These are phyloP conservation scores for Fusarium drepaniforme DNA, from an alignment of 2,329 filamentous ascomycete genomes.

Conservation along the genomic window DNA sequence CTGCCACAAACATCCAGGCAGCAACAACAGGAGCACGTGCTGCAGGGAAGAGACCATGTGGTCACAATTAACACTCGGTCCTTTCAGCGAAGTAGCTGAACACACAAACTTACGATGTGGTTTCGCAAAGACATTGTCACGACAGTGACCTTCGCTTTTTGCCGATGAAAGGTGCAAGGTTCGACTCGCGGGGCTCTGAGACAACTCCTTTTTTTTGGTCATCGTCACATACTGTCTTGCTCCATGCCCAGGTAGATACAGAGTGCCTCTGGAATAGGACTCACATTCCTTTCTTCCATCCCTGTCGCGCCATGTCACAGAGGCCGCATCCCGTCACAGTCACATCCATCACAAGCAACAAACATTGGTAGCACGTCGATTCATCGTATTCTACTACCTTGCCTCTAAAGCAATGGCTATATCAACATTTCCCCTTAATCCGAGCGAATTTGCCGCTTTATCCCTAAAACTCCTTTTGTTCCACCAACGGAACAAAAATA, in stretches of 20 bases:
- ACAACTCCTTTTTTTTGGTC: not conserved
- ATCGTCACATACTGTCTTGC: not conserved
- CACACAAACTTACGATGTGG: not conserved
- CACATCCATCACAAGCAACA: not conserved
- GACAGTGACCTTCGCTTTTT: not conserved
- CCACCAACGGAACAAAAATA: slow-evolving; percentile 31
- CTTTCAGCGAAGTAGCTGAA: not conserved
- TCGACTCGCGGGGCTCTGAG: not conserved
- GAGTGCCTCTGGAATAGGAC: not conserved
- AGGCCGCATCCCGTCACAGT: not conserved
- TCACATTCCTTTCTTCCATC: not conserved
- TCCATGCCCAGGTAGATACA: not conserved
- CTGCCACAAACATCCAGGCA: not conserved
- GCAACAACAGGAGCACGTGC: not conserved
- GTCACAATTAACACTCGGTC: not conserved
- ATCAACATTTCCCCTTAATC: slow-evolving; percentile 14
- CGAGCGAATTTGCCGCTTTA: slow-evolving; percentile 25
- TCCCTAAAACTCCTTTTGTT: slow-evolving; percentile 36
- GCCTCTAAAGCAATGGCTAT: slow-evolving; percentile 5
- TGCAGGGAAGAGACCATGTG: not conserved
- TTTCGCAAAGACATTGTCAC: not conserved
- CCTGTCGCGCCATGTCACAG: not conserved
- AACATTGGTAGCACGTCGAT: slow-evolving; percentile 17
- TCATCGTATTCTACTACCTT: slow-evolving; percentile 31
- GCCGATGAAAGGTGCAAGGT: not conserved